phyloP scores from a whole-genome alignment of 805 yeast species.

The Metschnikowia similis region DNA sequence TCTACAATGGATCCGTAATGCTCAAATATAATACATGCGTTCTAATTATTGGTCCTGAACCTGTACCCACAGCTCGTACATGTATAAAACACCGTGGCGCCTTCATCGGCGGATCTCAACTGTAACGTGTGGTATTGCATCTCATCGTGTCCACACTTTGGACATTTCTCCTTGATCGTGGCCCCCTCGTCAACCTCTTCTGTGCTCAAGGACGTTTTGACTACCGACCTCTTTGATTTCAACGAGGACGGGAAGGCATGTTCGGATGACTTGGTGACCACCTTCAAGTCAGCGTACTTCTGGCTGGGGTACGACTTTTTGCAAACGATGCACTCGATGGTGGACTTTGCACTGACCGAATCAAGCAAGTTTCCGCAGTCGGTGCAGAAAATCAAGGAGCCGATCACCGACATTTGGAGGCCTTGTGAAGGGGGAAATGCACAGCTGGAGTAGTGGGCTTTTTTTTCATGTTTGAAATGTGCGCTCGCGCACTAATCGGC shows the following conservation, averaged over 20 bases:
- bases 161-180: constrained; percentile 94
- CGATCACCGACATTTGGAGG: constrained; percentile 80
- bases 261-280: constrained; percentile 80
- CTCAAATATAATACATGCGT: background rate
- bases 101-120: constrained; percentile 97
- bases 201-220: constrained; percentile 73
- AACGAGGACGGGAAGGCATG: constrained; percentile 92
- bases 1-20: background rate
- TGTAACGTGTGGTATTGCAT: constrained; percentile 98
- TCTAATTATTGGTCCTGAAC: constrained; percentile 85
- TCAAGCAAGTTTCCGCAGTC: constrained; percentile 90
- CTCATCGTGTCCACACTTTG: constrained; percentile 97
- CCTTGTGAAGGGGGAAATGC: background rate
- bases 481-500: background rate
- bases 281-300: constrained; percentile 73
- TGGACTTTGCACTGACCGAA: constrained; percentile 47
- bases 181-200: constrained; percentile 93
- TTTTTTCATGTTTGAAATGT: background rate
- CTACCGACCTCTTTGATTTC: constrained; percentile 79
- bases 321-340: constrained; percentile 56
- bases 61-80: constrained; percentile 91
- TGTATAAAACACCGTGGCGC: constrained; percentile 97
- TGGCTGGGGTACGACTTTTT: constrained; percentile 38
- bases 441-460: constrained; percentile 2
- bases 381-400: constrained; percentile 88